Percentiles rank a stretch among this genome's conserved stretches.
Evolutionary conservation across 345 rosid species (phyloP).

Genomic region (Hibiscus trionum): DNA sequence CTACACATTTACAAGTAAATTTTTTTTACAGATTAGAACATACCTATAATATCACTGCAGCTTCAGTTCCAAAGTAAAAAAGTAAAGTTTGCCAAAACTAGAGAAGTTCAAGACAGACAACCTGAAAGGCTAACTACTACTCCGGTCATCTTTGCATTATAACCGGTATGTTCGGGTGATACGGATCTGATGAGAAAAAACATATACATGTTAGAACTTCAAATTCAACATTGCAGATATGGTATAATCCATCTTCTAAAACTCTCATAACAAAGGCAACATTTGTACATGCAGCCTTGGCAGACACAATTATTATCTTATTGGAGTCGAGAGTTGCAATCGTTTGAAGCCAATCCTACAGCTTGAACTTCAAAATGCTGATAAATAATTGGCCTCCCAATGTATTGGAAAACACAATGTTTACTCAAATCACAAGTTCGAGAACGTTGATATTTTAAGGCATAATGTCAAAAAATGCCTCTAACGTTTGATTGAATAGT

Average conservation of each 20-base stretch:
- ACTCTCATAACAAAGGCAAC: neutral
- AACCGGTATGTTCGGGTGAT: slow-evolving; percentile 59
- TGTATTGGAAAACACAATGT: too few relatives aligned
- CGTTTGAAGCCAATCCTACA: too few relatives aligned
- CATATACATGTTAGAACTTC: neutral
- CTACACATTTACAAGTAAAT: neutral
- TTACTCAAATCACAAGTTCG: too few relatives aligned
- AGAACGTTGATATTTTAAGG: too few relatives aligned
- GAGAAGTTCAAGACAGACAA: neutral
- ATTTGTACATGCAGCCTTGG: neutral
- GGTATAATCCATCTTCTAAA: neutral
- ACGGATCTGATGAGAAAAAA: slow-evolving; percentile 48
- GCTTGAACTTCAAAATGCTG: too few relatives aligned
- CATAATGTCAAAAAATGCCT: too few relatives aligned
- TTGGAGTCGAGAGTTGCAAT: too few relatives aligned
- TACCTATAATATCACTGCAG: neutral
- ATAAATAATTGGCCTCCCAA: too few relatives aligned
- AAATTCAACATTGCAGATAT: neutral
- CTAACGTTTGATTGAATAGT: too few relatives aligned
- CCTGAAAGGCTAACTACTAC: neutral
- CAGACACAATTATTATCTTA: too few relatives aligned
- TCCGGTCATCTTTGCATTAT: slow-evolving; percentile 30
- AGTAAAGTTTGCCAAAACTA: neutral
- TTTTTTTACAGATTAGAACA: neutral
- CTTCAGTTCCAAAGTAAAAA: neutral